Percentiles rank a stretch among this genome's conserved stretches.
phyloP scores from a whole-genome alignment of 805 yeast species.

The Candida dajiaensis region DNA sequence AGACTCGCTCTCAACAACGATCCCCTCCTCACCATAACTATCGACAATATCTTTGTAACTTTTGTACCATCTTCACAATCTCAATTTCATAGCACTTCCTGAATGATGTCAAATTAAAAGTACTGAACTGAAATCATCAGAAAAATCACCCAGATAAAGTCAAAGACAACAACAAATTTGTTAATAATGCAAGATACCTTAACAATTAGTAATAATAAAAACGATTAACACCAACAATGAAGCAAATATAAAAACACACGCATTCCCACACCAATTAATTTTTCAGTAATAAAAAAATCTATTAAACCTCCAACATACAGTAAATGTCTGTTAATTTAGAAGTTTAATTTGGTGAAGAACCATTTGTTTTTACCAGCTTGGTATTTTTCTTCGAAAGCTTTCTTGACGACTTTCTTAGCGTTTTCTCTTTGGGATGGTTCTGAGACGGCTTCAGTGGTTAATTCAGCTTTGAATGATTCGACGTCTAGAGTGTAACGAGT shows the following conservation, averaged over 20 bases:
- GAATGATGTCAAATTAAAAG: background rate
- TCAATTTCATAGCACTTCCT: background rate
- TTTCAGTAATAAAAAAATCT: background rate
- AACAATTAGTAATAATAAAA: background rate
- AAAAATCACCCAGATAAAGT: background rate
- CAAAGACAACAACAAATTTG: background rate
- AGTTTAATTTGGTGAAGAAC: conserved; percentile 97
- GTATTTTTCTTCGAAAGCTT: conserved; percentile 99
- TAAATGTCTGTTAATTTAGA: conserved; percentile 36
- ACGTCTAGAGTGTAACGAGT: conserved; percentile 98
- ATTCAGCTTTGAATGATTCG: conserved; percentile 86
- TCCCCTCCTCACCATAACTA: background rate
- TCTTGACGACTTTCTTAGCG: conserved; percentile 97
- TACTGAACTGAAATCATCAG: background rate
- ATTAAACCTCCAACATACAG: background rate
- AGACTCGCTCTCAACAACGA: background rate
- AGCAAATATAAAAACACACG: background rate
- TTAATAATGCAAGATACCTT: background rate
- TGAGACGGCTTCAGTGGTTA: conserved; percentile 86
- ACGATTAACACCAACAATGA: background rate
- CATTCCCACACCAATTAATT: background rate
- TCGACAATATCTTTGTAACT: background rate
- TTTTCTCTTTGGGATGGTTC: conserved; percentile 98
- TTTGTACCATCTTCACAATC: background rate
- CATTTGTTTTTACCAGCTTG: conserved; percentile 99